Percentiles rank a stretch among this genome's conserved stretches.
These are phyloP conservation scores for Trypanosoma conorhini DNA, from an alignment of 208 protist genomes.

Conservation along the genomic window DNA sequence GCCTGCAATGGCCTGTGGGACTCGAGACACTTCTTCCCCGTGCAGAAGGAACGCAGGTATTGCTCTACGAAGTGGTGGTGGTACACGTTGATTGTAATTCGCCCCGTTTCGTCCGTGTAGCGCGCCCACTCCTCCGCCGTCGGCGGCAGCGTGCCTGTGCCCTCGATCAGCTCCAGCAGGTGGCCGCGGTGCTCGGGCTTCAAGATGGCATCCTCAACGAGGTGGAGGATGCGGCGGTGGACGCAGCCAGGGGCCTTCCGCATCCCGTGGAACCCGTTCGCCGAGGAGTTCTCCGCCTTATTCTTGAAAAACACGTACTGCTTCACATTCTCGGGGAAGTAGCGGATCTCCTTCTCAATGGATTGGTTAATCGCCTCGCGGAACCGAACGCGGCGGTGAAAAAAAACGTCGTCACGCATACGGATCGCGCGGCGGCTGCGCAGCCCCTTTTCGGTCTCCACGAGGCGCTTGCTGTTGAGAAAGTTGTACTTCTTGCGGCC, in stretches of 20 bases:
- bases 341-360: constrained; percentile 67
- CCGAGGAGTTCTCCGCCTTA: neutral
- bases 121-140: constrained; percentile 45
- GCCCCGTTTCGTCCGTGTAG: constrained; percentile 56
- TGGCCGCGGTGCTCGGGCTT: constrained; percentile 41
- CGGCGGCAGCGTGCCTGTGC: constrained; percentile 34
- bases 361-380: constrained; percentile 41
- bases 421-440: constrained; percentile 30
- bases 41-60: constrained; percentile 18
- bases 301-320: constrained; percentile 68
- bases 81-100: constrained; percentile 62
- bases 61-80: constrained; percentile 17
- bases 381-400: constrained; percentile 36
- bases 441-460: constrained; percentile 23
- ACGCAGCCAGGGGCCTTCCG: constrained; percentile 23
- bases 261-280: constrained; percentile 22
- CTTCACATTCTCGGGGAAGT: constrained; percentile 57
- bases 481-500: constrained; percentile 80
- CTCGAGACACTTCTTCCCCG: neutral
- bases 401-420: constrained; percentile 47
- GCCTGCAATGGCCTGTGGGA: constrained; percentile 8
- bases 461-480: constrained; percentile 60
- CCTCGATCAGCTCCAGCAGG: constrained; percentile 48
- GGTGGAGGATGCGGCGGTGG: constrained; percentile 19
- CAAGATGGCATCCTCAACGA: constrained; percentile 38